Conservation (phyloP, 2,329 filamentous ascomycete genomes). For the Colletotrichum agaves region DNA sequence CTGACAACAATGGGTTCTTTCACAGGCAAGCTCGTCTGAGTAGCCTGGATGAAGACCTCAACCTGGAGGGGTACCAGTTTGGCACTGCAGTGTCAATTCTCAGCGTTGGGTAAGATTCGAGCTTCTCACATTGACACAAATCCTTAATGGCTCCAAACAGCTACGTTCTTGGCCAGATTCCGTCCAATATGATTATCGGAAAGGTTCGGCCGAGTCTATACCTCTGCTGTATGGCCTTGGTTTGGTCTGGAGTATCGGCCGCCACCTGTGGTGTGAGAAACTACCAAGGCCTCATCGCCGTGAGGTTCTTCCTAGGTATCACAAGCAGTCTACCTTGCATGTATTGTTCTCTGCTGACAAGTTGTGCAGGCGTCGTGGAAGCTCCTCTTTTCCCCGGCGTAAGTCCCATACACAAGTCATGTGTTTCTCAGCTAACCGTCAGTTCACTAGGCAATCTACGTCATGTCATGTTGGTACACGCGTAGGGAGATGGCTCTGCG, state of each 20-base stretch:
- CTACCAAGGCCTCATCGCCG: constrained; percentile 38
- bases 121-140: accelerated
- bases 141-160: not conserved
- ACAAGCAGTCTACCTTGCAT: too few relatives aligned
- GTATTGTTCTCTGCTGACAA: too few relatives aligned
- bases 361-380: constrained; percentile 27
- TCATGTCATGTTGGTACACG: constrained; percentile 43
- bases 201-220: constrained; percentile 38
- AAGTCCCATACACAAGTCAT: not conserved
- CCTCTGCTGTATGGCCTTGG: constrained; percentile 36
- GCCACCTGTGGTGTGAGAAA: constrained; percentile 38
- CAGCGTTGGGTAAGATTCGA: constrained; percentile 39
- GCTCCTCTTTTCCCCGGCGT: constrained; percentile 39
- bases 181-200: constrained; percentile 39
- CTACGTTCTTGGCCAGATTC: constrained; percentile 38
- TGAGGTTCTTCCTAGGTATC: constrained; percentile 35
- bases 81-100: constrained; percentile 42
- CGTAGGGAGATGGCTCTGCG: constrained; percentile 42
- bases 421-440: not conserved
- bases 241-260: constrained; percentile 38
- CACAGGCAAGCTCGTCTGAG: constrained; percentile 40
- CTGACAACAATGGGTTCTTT: accelerated
- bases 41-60: constrained; percentile 41
- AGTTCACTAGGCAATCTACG: constrained; percentile 29
- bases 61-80: constrained; percentile 41